phyloP scores from a whole-genome alignment of 2,329 filamentous ascomycete species.

The Pseudomassariella vexata region DNA sequence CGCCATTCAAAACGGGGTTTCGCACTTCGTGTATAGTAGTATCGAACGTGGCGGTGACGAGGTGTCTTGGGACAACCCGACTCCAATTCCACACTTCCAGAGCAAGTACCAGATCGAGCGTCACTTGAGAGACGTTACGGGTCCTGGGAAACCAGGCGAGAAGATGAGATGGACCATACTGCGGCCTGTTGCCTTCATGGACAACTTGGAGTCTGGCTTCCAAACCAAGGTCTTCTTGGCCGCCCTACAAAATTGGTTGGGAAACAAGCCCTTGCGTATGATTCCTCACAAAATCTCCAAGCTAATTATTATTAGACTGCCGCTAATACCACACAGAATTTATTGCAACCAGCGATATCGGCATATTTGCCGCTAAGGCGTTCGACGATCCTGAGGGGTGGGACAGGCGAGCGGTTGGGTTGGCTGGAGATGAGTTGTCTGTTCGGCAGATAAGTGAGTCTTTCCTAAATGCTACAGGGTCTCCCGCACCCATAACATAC shows the following conservation, averaged over 20 bases:
- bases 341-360: slow-evolving; percentile 37
- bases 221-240: slow-evolving; percentile 29
- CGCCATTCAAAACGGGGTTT: slow-evolving; percentile 47
- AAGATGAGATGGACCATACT: slow-evolving; percentile 56
- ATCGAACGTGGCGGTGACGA: slow-evolving; percentile 55
- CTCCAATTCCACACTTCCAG: slow-evolving; percentile 56
- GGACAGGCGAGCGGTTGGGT: slow-evolving; percentile 26
- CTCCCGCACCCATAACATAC: slow-evolving; percentile 18
- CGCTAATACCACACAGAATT: no score
- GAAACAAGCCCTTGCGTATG: slow-evolving; percentile 27
- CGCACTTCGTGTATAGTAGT: slow-evolving; percentile 58
- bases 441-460: slow-evolving; percentile 20
- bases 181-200: slow-evolving; percentile 58
- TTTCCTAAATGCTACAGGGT: slow-evolving; percentile 22
- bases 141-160: slow-evolving; percentile 23
- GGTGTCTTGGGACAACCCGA: slow-evolving; percentile 44
- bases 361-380: slow-evolving; percentile 36
- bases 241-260: slow-evolving; percentile 24
- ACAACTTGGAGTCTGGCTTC: slow-evolving; percentile 36
- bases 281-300: no score
- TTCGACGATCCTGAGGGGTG: slow-evolving; percentile 32
- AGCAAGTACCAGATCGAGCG: slow-evolving; percentile 57
- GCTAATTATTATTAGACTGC: no score
- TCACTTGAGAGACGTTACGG: slow-evolving; percentile 44
- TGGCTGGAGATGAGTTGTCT: slow-evolving; percentile 40